Evolutionary conservation across 192 early-diverging fungal genomes (phyloP).

Genomic region (Coemansia sp.): DNA sequence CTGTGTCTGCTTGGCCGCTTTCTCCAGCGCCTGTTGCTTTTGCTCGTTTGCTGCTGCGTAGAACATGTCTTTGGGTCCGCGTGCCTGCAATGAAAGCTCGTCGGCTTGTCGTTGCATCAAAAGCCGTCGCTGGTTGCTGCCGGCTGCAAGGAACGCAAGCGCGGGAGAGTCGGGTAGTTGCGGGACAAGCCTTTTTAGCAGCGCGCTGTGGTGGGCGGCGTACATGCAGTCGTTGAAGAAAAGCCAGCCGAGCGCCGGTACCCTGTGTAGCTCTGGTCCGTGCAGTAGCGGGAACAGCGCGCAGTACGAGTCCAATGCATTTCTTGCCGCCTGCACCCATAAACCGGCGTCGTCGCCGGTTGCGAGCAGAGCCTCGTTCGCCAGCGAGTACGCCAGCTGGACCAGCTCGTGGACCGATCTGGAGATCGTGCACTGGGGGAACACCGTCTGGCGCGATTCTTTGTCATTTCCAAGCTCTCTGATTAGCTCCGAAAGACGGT

Average conservation of each 20-base stretch:
- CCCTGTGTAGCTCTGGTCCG: conserved; percentile 19
- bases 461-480: not conserved
- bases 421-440: not conserved
- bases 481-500: not conserved
- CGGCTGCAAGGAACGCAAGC: not conserved
- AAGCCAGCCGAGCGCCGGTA: conserved; percentile 43
- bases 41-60: not conserved
- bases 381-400: not conserved
- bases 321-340: not conserved
- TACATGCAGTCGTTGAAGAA: conserved; percentile 49
- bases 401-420: not conserved
- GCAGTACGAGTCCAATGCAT: conserved; percentile 6
- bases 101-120: not conserved
- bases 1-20: conserved; percentile 13
- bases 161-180: not conserved
- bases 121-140: not conserved
- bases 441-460: not conserved
- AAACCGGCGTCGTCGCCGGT: not conserved
- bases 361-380: not conserved
- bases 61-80: conserved; percentile 10
- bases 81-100: not conserved
- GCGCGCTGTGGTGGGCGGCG: conserved; percentile 34
- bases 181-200: not conserved
- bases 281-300: conserved; percentile 31
- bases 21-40: conserved; percentile 6